Evolutionary conservation across 2,329 filamentous ascomycete genomes (phyloP), one percentile per base, ranked within the genome.

Genomic region (Colletotrichum cordylinicola): DNA sequence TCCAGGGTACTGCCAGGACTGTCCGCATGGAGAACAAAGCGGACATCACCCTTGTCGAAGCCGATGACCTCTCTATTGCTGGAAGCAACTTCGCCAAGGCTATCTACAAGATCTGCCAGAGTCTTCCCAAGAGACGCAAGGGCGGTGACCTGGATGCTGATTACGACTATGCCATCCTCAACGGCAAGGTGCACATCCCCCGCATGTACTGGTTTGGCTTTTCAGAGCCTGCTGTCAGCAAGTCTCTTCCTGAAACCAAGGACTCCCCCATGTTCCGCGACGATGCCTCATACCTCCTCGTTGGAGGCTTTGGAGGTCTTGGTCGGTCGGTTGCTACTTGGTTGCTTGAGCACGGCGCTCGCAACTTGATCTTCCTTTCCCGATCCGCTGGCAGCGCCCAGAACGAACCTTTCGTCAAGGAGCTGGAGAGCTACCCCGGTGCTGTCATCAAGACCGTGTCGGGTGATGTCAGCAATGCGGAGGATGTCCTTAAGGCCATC

Each of bases 221-320:
- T 37, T 73, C 70, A 3, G 64, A 74, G 6, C 60, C 67, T 6
- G 39, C 31, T 10, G 67, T 77, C 1, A 76, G 77, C 31, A 77
- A 81, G 35, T 76, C 82, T 21, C 72, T 78, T 55, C 79, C 83
- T n/a, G 78, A 82, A 66, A 73, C 80, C 62, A 71, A 75, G n/a
- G 80, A 78, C 6, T 29, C 43, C 7, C n/a, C 64, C 10, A 31
- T 73, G 15, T 75, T 75, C 43, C 64, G 70, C 4, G 27, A 29
- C 2, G 70, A 73, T 21, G 64, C 13, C 2, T 39, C 69, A 2
- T 84, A 84, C 67, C 78, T 84, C 4, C 78, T 84, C 27, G 78
- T 80, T 1, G 82, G 83, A 2, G 82, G 83, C 13, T 71, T 84
- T 4, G 82, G 83, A 15, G 83, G 82, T 7, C 78, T 85, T 1